Percentiles rank a stretch among this genome's conserved stretches.
These are phyloP conservation scores for Hanseniaspora singularis DNA, from an alignment of 805 yeast genomes.

Conservation along the genomic window DNA sequence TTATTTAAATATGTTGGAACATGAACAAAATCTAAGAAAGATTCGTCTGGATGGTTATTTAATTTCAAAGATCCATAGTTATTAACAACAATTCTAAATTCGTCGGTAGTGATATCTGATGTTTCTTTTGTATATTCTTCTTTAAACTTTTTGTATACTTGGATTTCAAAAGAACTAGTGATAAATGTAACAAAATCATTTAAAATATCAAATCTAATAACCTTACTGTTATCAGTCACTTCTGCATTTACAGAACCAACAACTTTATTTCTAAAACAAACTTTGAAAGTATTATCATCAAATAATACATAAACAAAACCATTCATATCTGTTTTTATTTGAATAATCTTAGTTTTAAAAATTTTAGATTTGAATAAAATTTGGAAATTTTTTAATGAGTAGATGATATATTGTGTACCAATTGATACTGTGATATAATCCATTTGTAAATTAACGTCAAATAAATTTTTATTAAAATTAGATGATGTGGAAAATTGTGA, in stretches of 20 bases:
- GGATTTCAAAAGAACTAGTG: background rate
- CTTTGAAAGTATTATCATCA: constrained; percentile 5
- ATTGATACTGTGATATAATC: constrained; percentile 12
- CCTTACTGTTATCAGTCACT: background rate
- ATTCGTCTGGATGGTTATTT: constrained; percentile 30
- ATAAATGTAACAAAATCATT: constrained; percentile 12
- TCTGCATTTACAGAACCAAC: constrained; percentile 1
- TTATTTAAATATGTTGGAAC: constrained; percentile 90
- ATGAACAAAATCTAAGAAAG: constrained; percentile 34
- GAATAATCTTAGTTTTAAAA: constrained; percentile 9
- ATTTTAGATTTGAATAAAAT: constrained; percentile 13
- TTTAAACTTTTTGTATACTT: constrained; percentile 7
- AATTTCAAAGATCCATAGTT: constrained; percentile 7
- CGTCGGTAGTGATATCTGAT: constrained; percentile 5
- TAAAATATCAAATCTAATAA: constrained; percentile 4
- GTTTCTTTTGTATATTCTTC: constrained; percentile 4
- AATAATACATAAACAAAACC: constrained; percentile 11
- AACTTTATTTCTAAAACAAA: constrained; percentile 13
- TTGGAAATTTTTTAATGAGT: constrained; percentile 12
- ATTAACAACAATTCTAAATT: constrained; percentile 2
- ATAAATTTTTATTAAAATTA: constrained; percentile 6
- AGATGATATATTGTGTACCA: constrained; percentile 13
- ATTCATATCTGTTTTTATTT: constrained; percentile 12
- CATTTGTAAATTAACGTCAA: constrained; percentile 10
- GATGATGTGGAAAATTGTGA: constrained; percentile 14